Evolutionary conservation across 345 rosid species (phyloP).

Genomic region (Rhodamnia rubescens): DNA sequence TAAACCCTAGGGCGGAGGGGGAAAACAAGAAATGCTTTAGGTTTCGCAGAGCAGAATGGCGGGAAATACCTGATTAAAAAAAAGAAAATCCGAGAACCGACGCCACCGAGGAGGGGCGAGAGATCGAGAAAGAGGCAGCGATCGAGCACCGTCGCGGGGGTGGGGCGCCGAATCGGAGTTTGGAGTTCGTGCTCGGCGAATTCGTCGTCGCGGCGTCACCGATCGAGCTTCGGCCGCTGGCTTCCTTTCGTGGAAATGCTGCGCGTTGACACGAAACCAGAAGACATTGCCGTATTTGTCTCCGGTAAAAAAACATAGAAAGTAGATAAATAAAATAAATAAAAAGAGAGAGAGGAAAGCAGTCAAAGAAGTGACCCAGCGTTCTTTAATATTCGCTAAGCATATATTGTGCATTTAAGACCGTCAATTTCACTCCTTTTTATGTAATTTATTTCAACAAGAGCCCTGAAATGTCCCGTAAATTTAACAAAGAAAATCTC

Average conservation of each 20-base stretch:
- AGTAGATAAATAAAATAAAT: not conserved
- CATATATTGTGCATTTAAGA: no score
- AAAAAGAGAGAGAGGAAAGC: no score
- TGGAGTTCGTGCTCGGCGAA: not conserved
- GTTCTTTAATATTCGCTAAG: no score
- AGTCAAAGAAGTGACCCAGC: no score
- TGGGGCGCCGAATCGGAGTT: not conserved
- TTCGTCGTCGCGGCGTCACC: not conserved
- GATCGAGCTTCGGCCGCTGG: not conserved
- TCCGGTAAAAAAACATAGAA: not conserved
- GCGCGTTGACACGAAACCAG: not conserved
- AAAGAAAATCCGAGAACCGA: not conserved
- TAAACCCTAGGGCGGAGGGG: conserved; percentile 19
- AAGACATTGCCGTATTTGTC: not conserved
- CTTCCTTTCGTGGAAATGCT: not conserved
- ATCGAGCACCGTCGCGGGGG: not conserved
- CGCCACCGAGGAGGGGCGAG: not conserved
- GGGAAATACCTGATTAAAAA: not conserved
- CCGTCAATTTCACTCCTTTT: no score
- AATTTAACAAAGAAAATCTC: no score
- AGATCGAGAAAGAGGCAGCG: not conserved
- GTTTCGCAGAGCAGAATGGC: not conserved
- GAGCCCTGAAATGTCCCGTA: no score
- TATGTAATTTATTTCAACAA: no score
- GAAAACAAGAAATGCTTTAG: not conserved